phyloP scores from a whole-genome alignment of 164 flowering plant genomes.

The Liriodendron chinense region DNA sequence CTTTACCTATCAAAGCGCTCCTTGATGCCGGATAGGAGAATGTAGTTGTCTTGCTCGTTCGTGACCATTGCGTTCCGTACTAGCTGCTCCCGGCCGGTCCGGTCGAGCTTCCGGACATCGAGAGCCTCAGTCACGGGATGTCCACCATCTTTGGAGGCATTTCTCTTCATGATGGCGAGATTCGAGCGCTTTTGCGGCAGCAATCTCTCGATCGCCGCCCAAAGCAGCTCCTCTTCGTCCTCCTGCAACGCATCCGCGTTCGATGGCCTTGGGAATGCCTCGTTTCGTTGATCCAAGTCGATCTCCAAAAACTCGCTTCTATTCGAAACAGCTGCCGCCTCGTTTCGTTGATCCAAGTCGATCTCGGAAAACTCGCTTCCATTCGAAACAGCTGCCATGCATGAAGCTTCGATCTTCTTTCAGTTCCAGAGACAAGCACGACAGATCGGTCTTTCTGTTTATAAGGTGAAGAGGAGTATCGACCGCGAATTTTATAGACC shows the following conservation, averaged over 20 bases:
- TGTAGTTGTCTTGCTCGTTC: slow-evolving; percentile 66
- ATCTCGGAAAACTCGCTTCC: slow-evolving; percentile 52
- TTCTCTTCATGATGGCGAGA: slow-evolving; percentile 45
- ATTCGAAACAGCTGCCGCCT: slow-evolving; percentile 50
- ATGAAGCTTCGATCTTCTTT: no score
- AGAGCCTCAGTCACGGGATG: slow-evolving; percentile 32
- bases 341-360: slow-evolving; percentile 1
- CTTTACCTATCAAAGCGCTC: slow-evolving; percentile 69
- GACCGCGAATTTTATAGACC: no score
- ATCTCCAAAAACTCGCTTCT: slow-evolving; percentile 74
- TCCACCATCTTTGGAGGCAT: slow-evolving; percentile 22
- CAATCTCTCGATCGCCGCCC: slow-evolving; percentile 77
- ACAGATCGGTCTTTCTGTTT: no score
- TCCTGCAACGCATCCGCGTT: slow-evolving; percentile 51
- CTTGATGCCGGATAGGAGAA: slow-evolving; percentile 66
- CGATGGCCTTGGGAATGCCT: slow-evolving; percentile 45
- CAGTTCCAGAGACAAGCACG: no score
- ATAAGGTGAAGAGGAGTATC: no score
- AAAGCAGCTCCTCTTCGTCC: slow-evolving; percentile 71
- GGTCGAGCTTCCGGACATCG: slow-evolving; percentile 67
- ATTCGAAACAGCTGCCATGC: slow-evolving; percentile 27
- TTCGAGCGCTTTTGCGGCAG: slow-evolving; percentile 56
- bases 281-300: slow-evolving; percentile 22
- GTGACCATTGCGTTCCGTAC: slow-evolving; percentile 75
- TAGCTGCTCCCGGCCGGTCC: slow-evolving; percentile 48